Conservation (phyloP, 2,329 filamentous ascomycete species). For the Fusarium tricinctum region DNA sequence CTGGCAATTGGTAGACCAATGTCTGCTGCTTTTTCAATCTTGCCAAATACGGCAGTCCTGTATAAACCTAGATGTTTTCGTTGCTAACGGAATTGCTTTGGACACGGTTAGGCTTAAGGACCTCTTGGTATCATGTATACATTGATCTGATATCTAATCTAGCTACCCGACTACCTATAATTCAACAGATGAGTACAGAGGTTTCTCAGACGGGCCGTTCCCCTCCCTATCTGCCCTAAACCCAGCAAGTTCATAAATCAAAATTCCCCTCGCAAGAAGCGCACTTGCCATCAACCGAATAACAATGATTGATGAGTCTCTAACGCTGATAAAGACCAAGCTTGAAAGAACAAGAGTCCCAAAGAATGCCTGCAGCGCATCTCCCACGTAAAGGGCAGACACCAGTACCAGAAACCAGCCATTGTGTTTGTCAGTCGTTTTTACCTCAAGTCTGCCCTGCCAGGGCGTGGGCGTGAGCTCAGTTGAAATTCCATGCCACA, state of each 20-base stretch:
- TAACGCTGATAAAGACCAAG: conserved; percentile 35
- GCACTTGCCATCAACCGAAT: conserved; percentile 28
- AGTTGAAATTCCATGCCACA: neutral
- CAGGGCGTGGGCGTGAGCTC: conserved; percentile 23
- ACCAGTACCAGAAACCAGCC: conserved; percentile 25
- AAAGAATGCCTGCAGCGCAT: conserved; percentile 30
- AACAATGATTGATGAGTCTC: conserved; percentile 30
- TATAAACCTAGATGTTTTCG: no score
- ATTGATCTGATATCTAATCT: neutral
- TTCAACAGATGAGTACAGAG: neutral
- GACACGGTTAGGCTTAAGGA: no score
- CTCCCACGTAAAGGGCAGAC: conserved; percentile 25
- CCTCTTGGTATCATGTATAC: no score
- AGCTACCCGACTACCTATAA: neutral
- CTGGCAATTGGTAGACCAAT: no score
- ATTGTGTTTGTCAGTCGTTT: neutral
- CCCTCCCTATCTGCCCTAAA: conserved; percentile 12
- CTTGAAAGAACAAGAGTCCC: conserved; percentile 35
- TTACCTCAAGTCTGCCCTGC: conserved; percentile 13
- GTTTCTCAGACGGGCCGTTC: neutral
- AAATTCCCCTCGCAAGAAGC: conserved; percentile 19
- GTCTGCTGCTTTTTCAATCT: no score
- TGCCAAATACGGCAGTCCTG: no score
- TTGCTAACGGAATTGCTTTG: no score
- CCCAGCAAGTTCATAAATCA: conserved; percentile 31